phyloP scores from a whole-genome alignment of 2,329 filamentous ascomycete species.

The Curvularia sp. region DNA sequence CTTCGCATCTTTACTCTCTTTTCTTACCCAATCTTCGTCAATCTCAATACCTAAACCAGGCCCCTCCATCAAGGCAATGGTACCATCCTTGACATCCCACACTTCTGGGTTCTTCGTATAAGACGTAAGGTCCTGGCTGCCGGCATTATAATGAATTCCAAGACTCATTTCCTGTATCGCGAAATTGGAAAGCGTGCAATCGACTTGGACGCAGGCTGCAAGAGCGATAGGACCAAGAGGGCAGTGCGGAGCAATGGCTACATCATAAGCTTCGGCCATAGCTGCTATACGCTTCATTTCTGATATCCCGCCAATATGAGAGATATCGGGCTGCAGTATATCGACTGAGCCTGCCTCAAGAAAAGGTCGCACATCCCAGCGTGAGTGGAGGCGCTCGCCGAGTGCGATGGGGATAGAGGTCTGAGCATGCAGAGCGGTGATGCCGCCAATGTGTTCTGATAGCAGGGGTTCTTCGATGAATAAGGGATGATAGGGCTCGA shows the following conservation, averaged over 20 bases:
- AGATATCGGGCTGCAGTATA: slow-evolving; percentile 75
- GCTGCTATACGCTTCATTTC: slow-evolving; percentile 72
- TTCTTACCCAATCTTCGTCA: slow-evolving; percentile 71
- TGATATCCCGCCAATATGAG: slow-evolving; percentile 74
- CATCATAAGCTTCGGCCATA: slow-evolving; percentile 77
- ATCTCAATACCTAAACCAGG: slow-evolving; percentile 72
- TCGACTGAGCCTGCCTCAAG: slow-evolving; percentile 72
- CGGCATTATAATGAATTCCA: slow-evolving; percentile 77
- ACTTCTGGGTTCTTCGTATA: slow-evolving; percentile 71
- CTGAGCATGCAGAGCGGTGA: slow-evolving; percentile 65
- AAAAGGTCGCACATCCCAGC: slow-evolving; percentile 77
- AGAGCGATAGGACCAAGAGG: slow-evolving; percentile 76
- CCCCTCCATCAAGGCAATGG: slow-evolving; percentile 65
- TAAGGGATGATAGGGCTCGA: slow-evolving; percentile 73
- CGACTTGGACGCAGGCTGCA: slow-evolving; percentile 74
- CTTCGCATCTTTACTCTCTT: slow-evolving; percentile 63
- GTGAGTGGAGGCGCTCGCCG: slow-evolving; percentile 73
- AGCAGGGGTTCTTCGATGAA: slow-evolving; percentile 79
- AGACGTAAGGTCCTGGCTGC: slow-evolving; percentile 56
- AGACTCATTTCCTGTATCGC: slow-evolving; percentile 80
- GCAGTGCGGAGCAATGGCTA: slow-evolving; percentile 75
- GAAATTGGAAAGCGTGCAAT: slow-evolving; percentile 65
- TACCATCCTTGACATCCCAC: slow-evolving; percentile 71
- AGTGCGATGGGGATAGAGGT: slow-evolving; percentile 72
- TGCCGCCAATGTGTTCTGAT: slow-evolving; percentile 71